Percentiles rank a stretch among this genome's conserved stretches.
These are phyloP conservation scores for Nyssa sinensis DNA, from an alignment of 148 eudicot species.

Conservation along the genomic window DNA sequence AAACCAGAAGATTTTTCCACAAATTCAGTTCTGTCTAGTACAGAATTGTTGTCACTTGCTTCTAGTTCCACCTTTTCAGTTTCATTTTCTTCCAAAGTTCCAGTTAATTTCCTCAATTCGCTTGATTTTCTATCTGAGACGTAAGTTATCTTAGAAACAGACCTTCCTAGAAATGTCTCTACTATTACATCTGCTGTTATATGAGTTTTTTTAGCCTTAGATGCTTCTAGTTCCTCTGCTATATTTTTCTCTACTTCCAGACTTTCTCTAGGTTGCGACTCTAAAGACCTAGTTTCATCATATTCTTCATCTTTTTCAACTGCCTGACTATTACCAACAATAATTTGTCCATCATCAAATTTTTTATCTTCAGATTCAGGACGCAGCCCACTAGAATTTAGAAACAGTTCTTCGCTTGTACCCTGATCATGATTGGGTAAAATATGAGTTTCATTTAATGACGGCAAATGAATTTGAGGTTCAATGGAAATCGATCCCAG, in stretches of 20 bases:
- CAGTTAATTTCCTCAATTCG: constrained; percentile 12
- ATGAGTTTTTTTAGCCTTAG: constrained; percentile 14
- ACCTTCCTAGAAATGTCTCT: constrained; percentile 68
- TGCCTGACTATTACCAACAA: constrained; percentile 23
- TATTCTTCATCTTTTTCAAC: constrained; percentile 29
- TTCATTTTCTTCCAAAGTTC: constrained; percentile 24
- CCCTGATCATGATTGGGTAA: constrained; percentile 15
- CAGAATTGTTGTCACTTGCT: constrained; percentile 14
- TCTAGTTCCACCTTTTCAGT: constrained; percentile 16
- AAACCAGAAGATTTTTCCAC: constrained; percentile 19
- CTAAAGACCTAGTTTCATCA: constrained; percentile 18
- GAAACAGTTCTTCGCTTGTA: constrained; percentile 20
- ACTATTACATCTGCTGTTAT: constrained; percentile 36
- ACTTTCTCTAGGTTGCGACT: constrained; percentile 17
- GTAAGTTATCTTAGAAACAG: constrained; percentile 29
- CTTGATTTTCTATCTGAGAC: constrained; percentile 26
- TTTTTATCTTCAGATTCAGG: constrained; percentile 24
- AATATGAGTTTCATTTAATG: constrained; percentile 20
- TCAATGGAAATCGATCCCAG: constrained; percentile 50
- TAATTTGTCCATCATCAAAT: constrained; percentile 11
- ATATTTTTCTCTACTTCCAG: constrained; percentile 26
- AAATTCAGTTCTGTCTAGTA: constrained; percentile 13
- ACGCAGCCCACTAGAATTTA: constrained; percentile 22
- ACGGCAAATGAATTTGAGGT: constrained; percentile 30
- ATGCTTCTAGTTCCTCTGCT: constrained; percentile 18